Evolutionary conservation across 306 rosid genomes (phyloP).

Genomic region (Lotus japonicus): DNA sequence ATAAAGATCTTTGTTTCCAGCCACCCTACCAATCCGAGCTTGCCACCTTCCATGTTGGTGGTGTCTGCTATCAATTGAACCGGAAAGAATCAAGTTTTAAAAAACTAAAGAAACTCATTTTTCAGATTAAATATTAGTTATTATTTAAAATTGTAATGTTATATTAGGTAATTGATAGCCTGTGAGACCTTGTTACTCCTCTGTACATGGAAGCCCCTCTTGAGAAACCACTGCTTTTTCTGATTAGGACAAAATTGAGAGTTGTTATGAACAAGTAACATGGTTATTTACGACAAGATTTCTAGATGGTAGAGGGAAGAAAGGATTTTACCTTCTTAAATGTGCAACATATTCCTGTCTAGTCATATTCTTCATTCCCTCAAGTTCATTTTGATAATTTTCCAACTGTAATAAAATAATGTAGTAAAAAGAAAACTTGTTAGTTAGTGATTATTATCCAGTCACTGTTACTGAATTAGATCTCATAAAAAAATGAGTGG

Average conservation of each 20-base stretch:
- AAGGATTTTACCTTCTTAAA: constrained; percentile 56
- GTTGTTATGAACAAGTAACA: neutral
- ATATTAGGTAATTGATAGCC: constrained; percentile 3
- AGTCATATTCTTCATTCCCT: constrained; percentile 78
- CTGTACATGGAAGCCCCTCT: constrained; percentile 90
- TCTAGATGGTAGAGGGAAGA: neutral
- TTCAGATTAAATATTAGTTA: neutral
- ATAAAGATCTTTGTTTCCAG: constrained; percentile 92
- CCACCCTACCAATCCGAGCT: constrained; percentile 91
- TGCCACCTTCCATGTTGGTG: constrained; percentile 99
- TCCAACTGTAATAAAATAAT: constrained; percentile 46
- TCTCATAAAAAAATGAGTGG: neutral
- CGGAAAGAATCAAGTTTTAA: constrained; percentile 8
- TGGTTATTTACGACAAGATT: neutral
- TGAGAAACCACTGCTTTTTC: constrained; percentile 92
- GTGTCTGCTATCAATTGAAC: constrained; percentile 52
- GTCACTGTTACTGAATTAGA: neutral
- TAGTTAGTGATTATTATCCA: constrained; percentile 4
- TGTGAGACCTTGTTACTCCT: constrained; percentile 86
- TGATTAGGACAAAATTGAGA: constrained; percentile 21
- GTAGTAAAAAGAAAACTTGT: neutral
- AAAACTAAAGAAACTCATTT: neutral
- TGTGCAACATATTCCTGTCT: constrained; percentile 93
- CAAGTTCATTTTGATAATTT: constrained; percentile 64
- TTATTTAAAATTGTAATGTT: neutral